Evolutionary conservation across 805 yeast genomes (phyloP).

Genomic region (Yarrowia keelungensis): DNA sequence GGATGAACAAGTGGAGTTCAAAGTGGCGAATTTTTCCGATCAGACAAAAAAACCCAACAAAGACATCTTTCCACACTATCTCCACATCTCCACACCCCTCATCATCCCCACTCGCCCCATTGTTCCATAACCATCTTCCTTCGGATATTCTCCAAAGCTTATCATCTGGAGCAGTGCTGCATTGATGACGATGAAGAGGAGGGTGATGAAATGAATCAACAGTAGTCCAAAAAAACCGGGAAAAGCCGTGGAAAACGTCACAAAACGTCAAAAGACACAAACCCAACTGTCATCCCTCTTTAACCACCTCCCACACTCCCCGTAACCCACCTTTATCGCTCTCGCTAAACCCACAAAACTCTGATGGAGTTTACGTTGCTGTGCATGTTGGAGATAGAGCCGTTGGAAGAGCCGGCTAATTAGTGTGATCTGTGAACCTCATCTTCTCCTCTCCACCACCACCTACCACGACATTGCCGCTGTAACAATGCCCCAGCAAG

Average conservation of each 20-base stretch:
- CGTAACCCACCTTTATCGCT: not conserved
- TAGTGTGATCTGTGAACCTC: too few species aligned
- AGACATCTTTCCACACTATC: too few species aligned
- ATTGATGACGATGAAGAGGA: conserved; percentile 2
- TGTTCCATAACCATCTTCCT: not conserved
- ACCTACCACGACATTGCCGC: not conserved
- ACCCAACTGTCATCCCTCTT: not conserved
- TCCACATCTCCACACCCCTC: too few species aligned
- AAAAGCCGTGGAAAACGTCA: not conserved
- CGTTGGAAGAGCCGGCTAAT: conserved; percentile 3
- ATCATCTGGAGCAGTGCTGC: conserved; percentile 20
- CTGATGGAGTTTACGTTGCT: conserved; percentile 12
- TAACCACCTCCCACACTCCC: not conserved
- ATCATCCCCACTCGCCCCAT: conserved; percentile 1
- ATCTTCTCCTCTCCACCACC: conserved; percentile 7
- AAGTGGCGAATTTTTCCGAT: too few species aligned
- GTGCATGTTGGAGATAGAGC: conserved; percentile 24
- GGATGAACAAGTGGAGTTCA: too few species aligned
- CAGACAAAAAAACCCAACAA: too few species aligned
- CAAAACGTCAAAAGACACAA: too few species aligned
- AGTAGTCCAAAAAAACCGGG: too few species aligned
- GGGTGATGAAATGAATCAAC: not conserved
- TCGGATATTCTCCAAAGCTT: conserved; percentile 12
- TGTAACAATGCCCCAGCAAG: conserved; percentile 1
- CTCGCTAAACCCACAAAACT: not conserved